phyloP scores from a whole-genome alignment of 1,284 basidiomycete species.

The Cerioporus squamosus region DNA sequence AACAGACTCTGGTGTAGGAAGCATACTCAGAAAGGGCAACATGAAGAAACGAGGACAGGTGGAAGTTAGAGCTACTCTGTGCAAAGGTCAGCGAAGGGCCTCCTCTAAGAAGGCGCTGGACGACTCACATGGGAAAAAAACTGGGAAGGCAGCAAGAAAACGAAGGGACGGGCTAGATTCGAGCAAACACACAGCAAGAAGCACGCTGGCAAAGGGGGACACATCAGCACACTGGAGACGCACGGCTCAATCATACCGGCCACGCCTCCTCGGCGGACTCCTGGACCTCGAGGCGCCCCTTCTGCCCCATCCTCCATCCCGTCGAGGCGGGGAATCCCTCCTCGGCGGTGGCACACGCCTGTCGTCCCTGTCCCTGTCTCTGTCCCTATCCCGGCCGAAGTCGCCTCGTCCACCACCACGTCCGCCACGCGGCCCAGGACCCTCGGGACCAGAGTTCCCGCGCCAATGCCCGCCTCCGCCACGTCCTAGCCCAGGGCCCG shows the following conservation, averaged over 20 bases:
- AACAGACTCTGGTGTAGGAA: no score
- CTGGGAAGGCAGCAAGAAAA: not conserved
- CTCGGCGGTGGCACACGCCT: conserved; percentile 38
- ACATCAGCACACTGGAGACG: conserved; percentile 3
- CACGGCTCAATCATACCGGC: conserved; percentile 32
- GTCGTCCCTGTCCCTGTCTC: conserved; percentile 30
- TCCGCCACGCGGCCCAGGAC: conserved; percentile 43
- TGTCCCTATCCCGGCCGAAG: conserved; percentile 28
- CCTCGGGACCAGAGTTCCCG: conserved; percentile 56
- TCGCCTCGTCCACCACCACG: conserved; percentile 47
- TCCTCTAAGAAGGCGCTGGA: no score
- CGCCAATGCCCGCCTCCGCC: conserved; percentile 72
- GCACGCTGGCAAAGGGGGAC: conserved; percentile 2
- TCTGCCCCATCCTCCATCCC: conserved; percentile 42
- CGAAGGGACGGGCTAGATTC: not conserved
- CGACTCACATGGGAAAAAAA: not conserved
- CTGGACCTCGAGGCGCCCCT: conserved; percentile 43
- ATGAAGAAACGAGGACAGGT: no score
- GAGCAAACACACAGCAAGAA: conserved; percentile 6
- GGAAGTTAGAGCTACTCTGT: no score
- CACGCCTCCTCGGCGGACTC: conserved; percentile 35
- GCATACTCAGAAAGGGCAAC: no score
- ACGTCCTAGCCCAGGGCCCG: conserved; percentile 32
- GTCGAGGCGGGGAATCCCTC: conserved; percentile 45
- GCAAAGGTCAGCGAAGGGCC: no score